Evolutionary conservation across 306 rosid species (phyloP), one percentile per base, ranked within the genome.

Genomic region (Delonix regia): DNA sequence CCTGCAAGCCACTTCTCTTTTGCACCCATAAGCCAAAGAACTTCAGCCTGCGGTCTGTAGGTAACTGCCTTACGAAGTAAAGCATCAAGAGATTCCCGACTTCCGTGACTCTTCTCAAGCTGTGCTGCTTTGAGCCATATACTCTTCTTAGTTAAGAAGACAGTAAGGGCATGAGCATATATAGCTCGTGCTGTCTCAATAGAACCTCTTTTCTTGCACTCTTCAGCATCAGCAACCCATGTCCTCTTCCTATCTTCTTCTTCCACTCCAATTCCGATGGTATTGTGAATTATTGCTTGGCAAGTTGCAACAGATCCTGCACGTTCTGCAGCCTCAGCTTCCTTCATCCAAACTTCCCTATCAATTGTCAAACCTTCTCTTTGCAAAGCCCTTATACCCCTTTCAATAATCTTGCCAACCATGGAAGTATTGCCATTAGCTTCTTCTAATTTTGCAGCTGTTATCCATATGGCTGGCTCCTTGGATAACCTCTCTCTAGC

Each of bases 1-100:
- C 98, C 98, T 73, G 97, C 98, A 78, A 91, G 97, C 98, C 97
- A 94, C 82, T 94, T 94, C 87, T 90, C 98, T 85, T 91, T 94
- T 16, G 98, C 98, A 73, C 97, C 97, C 98, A 94, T 94, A 81
- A 94, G 98, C 98, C 98, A 94, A 53, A 94, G 82, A 65, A 94
- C 98, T 83, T 94, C 97, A 73, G 98, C 98, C 85, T 94, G 98
- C 16, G 98, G 98, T 45, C 96, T 76, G 72, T 94, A 94, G 8
- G 91, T 88, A 73, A 94, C 98, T 0, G 96, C 98, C 83, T 87
- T 94, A 36, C 92, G 90, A 75, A 90, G 97, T 62, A 94, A 87
- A 62, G 96, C 91, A 79, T 94, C 98, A 52, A 94, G 94, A 59
- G 98, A 91, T 78, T 91, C 98, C 85, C 92, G 82, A 13, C 97